phyloP scores from a whole-genome alignment of 371 early-diverging fungal genomes.

The Thermomucor indicae-seudaticae region DNA sequence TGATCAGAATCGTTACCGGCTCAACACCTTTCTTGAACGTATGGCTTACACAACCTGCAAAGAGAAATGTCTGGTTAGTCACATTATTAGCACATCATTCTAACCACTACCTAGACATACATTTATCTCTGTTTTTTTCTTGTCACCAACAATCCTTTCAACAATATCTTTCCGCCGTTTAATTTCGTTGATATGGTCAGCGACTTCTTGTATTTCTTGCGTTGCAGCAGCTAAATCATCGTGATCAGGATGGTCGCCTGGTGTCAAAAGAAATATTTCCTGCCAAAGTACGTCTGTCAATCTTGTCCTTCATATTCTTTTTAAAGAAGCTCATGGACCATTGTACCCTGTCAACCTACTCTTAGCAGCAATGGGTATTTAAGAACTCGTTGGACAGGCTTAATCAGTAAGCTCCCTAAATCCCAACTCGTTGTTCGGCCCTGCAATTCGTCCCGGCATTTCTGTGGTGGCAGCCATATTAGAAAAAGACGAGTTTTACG shows the following conservation, averaged over 20 bases:
- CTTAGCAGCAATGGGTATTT: conserved; percentile 73
- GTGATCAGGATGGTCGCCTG: conserved; percentile 56
- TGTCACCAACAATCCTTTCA: conserved; percentile 77
- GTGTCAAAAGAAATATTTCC: conserved; percentile 63
- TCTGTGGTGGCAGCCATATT: conserved; percentile 9
- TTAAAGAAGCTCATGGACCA: too few relatives aligned
- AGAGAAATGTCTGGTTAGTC: neutral
- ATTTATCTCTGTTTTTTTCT: conserved; percentile 61
- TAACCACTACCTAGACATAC: conserved; percentile 19
- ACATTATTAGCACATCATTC: neutral
- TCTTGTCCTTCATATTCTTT: conserved; percentile 17
- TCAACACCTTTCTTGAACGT: neutral
- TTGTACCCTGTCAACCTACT: conserved; percentile 41
- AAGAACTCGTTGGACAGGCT: conserved; percentile 80
- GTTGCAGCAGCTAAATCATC: conserved; percentile 47
- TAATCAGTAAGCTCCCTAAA: conserved; percentile 69
- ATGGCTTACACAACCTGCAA: conserved; percentile 39
- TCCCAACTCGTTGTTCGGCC: conserved; percentile 74
- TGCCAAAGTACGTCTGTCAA: conserved; percentile 3
- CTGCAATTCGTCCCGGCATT: conserved; percentile 48
- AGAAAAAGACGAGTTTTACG: neutral
- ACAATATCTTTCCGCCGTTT: conserved; percentile 85
- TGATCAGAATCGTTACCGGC: neutral
- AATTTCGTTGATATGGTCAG: conserved; percentile 82
- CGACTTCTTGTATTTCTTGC: conserved; percentile 61